Evolutionary conservation across 2,329 filamentous ascomycete genomes (phyloP).

Genomic region (Colletotrichum lindemuthianum): DNA sequence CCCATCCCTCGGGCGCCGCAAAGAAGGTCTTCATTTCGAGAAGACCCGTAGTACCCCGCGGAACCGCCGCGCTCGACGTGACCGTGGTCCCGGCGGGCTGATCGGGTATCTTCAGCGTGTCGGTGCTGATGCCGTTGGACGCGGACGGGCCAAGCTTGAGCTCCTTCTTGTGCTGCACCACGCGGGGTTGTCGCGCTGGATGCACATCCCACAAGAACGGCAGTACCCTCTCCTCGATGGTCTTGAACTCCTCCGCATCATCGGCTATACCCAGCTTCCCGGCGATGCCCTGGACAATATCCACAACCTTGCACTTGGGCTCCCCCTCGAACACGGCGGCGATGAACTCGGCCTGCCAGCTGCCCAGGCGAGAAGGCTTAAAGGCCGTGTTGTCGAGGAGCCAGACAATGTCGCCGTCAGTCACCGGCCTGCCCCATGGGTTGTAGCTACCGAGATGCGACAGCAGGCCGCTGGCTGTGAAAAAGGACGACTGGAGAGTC

Average conservation of each 20-base stretch:
- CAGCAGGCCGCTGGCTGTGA: constrained; percentile 51
- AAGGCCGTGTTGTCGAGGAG: constrained; percentile 91
- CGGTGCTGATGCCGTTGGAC: constrained; percentile 76
- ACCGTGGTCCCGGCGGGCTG: constrained; percentile 57
- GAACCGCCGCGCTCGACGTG: constrained; percentile 60
- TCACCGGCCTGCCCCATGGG: constrained; percentile 68
- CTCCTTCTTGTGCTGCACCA: constrained; percentile 62
- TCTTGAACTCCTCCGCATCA: constrained; percentile 65
- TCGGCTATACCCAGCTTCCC: constrained; percentile 74
- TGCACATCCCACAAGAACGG: constrained; percentile 84
- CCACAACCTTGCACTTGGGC: constrained; percentile 72
- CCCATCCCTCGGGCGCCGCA: constrained; percentile 83
- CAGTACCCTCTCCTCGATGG: constrained; percentile 73
- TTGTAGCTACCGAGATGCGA: constrained; percentile 63
- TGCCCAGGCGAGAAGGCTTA: constrained; percentile 56
- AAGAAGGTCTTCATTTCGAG: constrained; percentile 77
- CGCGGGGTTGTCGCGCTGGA: constrained; percentile 74
- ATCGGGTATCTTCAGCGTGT: constrained; percentile 64
- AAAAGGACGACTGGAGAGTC: constrained; percentile 43
- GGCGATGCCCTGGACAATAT: constrained; percentile 76
- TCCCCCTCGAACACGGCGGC: constrained; percentile 82
- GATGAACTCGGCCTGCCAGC: constrained; percentile 86
- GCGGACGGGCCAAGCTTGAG: constrained; percentile 75
- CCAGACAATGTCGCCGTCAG: constrained; percentile 81
- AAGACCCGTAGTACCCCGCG: constrained; percentile 62